A percentile compares a stretch with the other conserved stretches of the same genome.
Conservation (phyloP, 2,329 filamentous ascomycete species). For the Plectosphaerella sp. region DNA sequence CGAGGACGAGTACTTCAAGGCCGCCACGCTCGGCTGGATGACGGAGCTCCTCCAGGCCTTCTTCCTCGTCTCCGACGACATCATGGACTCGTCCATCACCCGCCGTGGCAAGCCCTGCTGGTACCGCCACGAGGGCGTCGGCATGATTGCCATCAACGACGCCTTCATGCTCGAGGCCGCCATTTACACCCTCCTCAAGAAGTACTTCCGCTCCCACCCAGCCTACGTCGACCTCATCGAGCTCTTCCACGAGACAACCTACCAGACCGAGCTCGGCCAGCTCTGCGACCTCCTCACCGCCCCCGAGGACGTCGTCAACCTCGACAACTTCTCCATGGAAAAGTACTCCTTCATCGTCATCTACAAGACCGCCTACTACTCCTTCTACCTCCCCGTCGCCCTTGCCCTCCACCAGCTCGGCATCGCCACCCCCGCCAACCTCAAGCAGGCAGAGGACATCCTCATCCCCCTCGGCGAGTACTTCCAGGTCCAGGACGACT, state of each 20-base stretch:
- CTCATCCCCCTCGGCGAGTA: slow-evolving; percentile 97
- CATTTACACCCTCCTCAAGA: slow-evolving; percentile 90
- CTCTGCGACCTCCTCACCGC: slow-evolving; percentile 92
- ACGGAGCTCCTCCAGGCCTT: slow-evolving; percentile 98
- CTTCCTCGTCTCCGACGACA: slow-evolving; percentile 97
- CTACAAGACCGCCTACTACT: slow-evolving; percentile 99
- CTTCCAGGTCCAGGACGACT: slow-evolving; percentile 99
- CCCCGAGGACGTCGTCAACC: slow-evolving; percentile 87
- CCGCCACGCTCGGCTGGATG: slow-evolving; percentile 91
- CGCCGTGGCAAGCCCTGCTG: slow-evolving; percentile 93
- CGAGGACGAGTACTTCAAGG: slow-evolving; percentile 80
- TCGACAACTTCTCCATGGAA: slow-evolving; percentile 90
- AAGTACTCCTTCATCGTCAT: slow-evolving; percentile 99
- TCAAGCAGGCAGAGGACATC: slow-evolving; percentile 85
- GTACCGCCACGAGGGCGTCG: slow-evolving; percentile 86
- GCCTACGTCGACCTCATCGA: slow-evolving; percentile 89
- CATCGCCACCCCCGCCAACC: slow-evolving; percentile 80
- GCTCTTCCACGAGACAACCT: slow-evolving; percentile 91
- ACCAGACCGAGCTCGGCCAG: slow-evolving; percentile 95
- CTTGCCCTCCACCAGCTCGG: slow-evolving; percentile 83
- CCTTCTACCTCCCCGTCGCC: slow-evolving; percentile 95
- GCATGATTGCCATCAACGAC: slow-evolving; percentile 98
- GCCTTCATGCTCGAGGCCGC: slow-evolving; percentile 88
- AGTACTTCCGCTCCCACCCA: slow-evolving; percentile 84
- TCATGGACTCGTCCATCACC: slow-evolving; percentile 96